Evolutionary conservation across 2,329 filamentous ascomycete genomes (phyloP).

Genomic region (Zasmidium angulare): DNA sequence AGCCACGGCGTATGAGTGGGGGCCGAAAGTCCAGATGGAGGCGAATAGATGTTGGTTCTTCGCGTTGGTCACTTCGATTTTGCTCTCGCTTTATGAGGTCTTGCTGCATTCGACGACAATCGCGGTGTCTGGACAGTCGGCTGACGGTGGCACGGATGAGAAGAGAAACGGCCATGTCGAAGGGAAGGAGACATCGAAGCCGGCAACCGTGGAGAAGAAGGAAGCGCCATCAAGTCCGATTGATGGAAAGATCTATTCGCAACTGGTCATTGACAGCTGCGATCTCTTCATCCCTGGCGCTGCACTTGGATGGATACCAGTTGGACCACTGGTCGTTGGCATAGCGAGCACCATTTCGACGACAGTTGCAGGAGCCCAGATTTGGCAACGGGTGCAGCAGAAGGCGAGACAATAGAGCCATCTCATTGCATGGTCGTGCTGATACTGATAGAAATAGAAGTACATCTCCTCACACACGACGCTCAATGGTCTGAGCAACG

Average conservation of each 20-base stretch:
- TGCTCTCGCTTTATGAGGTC: conserved; percentile 46
- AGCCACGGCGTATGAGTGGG: conserved; percentile 44
- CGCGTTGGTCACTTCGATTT: conserved; percentile 53
- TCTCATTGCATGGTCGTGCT: too few relatives aligned
- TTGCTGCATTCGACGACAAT: conserved; percentile 12
- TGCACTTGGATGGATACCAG: conserved; percentile 60
- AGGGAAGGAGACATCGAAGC: background rate
- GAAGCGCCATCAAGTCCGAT: background rate
- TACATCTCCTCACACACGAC: too few relatives aligned
- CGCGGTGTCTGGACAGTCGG: background rate
- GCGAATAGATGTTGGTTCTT: conserved; percentile 71
- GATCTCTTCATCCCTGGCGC: conserved; percentile 64
- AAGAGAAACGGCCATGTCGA: background rate
- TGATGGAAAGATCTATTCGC: conserved; percentile 34
- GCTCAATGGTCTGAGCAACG: too few relatives aligned
- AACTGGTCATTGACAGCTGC: conserved; percentile 57
- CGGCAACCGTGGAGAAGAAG: background rate
- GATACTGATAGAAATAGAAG: background rate
- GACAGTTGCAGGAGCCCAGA: conserved; percentile 58
- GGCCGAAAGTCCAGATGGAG: conserved; percentile 54
- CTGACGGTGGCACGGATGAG: background rate
- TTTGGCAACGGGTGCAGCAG: conserved; percentile 51
- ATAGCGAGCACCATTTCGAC: conserved; percentile 62
- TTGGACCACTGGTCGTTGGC: conserved; percentile 55
- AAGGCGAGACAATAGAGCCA: conserved; percentile 10